Conservation (phyloP, 2,329 filamentous ascomycete genomes). For the Fusarium newnesense region DNA sequence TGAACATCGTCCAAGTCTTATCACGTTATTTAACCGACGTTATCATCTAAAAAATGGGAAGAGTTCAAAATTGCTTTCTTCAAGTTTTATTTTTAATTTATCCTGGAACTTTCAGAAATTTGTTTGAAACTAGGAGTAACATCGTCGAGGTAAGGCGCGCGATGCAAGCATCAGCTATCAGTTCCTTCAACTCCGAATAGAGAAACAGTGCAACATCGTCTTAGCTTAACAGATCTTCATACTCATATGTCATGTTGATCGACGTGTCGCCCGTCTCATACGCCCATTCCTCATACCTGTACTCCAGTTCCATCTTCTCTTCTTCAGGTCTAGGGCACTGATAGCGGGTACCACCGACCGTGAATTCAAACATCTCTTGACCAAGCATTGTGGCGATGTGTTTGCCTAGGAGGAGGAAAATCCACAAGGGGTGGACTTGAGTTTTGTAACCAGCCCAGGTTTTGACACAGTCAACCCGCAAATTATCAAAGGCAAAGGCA, state of each 20-base stretch:
- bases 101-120: background rate
- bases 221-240: background rate
- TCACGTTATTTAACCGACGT: too few species aligned
- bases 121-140: background rate
- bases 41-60: fast-evolving
- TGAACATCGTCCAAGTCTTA: fast-evolving
- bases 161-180: background rate
- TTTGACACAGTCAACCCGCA: background rate
- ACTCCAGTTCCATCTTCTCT: background rate
- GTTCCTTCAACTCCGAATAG: background rate
- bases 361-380: background rate
- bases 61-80: fast-evolving
- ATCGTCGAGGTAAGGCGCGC: background rate
- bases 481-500: background rate
- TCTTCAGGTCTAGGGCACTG: background rate
- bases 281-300: background rate
- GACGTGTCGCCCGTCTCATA: background rate
- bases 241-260: background rate
- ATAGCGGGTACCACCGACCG: background rate
- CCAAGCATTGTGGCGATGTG: background rate
- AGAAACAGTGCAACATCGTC: background rate
- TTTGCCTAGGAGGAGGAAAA: background rate
- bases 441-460: background rate
- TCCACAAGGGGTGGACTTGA: background rate
- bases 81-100: background rate